Percentiles rank a stretch among this genome's conserved stretches.
These are phyloP conservation scores for Rugonectria rugulosa DNA, from an alignment of 2,329 filamentous ascomycete species.

Conservation along the genomic window DNA sequence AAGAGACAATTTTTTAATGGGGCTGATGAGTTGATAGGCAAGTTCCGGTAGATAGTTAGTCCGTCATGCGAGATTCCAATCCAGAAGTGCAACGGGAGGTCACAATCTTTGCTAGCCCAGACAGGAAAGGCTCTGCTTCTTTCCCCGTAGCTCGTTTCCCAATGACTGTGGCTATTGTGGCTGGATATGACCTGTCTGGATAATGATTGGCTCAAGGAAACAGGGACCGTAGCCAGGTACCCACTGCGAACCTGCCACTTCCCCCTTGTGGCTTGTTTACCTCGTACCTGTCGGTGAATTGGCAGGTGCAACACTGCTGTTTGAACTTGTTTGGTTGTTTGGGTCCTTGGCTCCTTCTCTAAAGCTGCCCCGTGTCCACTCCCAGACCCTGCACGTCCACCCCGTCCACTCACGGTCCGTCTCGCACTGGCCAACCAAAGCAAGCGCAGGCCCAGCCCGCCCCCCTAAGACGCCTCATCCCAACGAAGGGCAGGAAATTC, in stretches of 20 bases:
- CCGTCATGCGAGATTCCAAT: slow-evolving; percentile 28
- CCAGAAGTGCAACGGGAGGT: slow-evolving; percentile 11
- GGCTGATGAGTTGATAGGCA: slow-evolving; percentile 8
- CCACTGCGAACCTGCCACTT: slow-evolving; percentile 28
- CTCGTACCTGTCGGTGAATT: slow-evolving; percentile 7
- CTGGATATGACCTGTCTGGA: slow-evolving; percentile 2
- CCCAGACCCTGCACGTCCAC: slow-evolving; percentile 29
- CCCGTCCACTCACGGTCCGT: slow-evolving; percentile 37
- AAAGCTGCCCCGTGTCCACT: slow-evolving; percentile 39
- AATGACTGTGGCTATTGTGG: slow-evolving; percentile 23
- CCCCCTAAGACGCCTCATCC: slow-evolving; percentile 33
- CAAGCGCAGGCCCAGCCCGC: slow-evolving; percentile 26
- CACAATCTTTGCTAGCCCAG: slow-evolving; percentile 20
- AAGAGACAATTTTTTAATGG: slow-evolving; percentile 40
- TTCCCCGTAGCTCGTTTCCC: slow-evolving; percentile 23
- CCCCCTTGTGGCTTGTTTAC: slow-evolving; percentile 8
- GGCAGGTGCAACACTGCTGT: slow-evolving; percentile 1
- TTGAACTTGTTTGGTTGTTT: slow-evolving; percentile 31
- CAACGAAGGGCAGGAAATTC: slow-evolving; percentile 45
- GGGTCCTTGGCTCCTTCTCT: slow-evolving; percentile 32
- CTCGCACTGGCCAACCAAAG: slow-evolving; percentile 42
- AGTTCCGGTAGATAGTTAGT: slow-evolving; percentile 46
- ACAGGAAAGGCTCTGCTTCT: slow-evolving; percentile 24
- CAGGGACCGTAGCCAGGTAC: slow-evolving; percentile 30
- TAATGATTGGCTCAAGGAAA: slow-evolving; percentile 27